A percentile compares a stretch with the other conserved stretches of the same genome.
Conservation (phyloP, 108 stramenopile genomes). For the Epithemia pelagica region DNA sequence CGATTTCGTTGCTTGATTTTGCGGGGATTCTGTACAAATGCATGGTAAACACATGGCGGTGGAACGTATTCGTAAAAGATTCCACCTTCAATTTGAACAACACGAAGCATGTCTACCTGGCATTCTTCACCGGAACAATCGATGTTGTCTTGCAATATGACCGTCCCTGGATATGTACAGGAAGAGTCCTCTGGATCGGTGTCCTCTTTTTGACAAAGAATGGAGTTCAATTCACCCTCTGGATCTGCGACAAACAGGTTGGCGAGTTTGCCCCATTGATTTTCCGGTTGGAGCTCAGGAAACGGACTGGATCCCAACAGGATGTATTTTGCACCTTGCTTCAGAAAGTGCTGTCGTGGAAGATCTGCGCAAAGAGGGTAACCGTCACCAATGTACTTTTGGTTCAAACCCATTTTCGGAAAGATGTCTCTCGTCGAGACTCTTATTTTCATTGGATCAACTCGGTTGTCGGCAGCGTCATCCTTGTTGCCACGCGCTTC, state of each 20-base stretch:
- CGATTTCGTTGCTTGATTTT: slow-evolving; percentile 25
- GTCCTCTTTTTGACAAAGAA: slow-evolving; percentile 26
- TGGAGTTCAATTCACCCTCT: slow-evolving; percentile 25
- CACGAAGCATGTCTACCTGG: slow-evolving; percentile 35
- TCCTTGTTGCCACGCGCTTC: slow-evolving; percentile 28
- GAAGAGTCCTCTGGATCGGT: background rate
- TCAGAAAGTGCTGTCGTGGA: slow-evolving; percentile 39
- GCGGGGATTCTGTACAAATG: slow-evolving; percentile 28
- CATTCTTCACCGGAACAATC: slow-evolving; percentile 38
- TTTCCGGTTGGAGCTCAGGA: slow-evolving; percentile 9
- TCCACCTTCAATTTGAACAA: slow-evolving; percentile 20
- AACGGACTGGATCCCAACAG: slow-evolving; percentile 21
- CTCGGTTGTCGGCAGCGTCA: slow-evolving; percentile 24
- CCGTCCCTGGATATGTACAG: slow-evolving; percentile 10
- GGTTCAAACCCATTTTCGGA: slow-evolving; percentile 32
- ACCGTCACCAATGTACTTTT: slow-evolving; percentile 47
- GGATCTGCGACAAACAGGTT: slow-evolving; percentile 11
- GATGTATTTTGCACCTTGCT: slow-evolving; percentile 39
- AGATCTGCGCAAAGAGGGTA: slow-evolving; percentile 49
- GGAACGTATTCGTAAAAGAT: slow-evolving; percentile 50
- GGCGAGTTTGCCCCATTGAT: slow-evolving; percentile 18
- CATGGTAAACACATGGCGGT: slow-evolving; percentile 44
- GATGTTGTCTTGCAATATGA: slow-evolving; percentile 12
- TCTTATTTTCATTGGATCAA: slow-evolving; percentile 50
- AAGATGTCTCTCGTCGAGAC: slow-evolving; percentile 46